Conservation (phyloP, 352 stramenopile genomes). For the Peronospora tabacina region DNA sequence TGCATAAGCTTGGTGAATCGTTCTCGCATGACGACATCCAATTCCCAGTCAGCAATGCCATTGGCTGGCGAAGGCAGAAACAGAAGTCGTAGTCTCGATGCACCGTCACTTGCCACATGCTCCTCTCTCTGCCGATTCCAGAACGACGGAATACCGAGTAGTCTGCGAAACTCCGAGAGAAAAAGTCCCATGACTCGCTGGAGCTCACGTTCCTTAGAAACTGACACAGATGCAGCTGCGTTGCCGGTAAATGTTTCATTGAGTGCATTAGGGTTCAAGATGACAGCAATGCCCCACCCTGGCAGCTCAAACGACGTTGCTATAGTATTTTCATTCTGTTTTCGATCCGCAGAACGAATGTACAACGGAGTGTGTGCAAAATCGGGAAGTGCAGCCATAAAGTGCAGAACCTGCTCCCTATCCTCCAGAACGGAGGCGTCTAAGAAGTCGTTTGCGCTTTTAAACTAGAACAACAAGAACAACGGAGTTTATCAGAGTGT, state of each 20-base stretch:
- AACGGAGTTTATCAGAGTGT: background rate
- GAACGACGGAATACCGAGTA: conserved; percentile 58
- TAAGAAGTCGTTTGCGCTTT: conserved; percentile 68
- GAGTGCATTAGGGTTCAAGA: conserved; percentile 38
- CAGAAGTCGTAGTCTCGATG: conserved; percentile 10
- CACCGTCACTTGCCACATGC: conserved; percentile 1
- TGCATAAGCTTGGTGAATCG: conserved; percentile 52
- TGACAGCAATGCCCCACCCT: conserved; percentile 52
- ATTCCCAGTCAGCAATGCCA: conserved; percentile 65
- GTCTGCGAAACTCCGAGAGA: conserved; percentile 48
- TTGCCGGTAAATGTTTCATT: conserved; percentile 3
- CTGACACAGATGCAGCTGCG: background rate
- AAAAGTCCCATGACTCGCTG: conserved; percentile 67
- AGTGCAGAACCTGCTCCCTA: conserved; percentile 67
- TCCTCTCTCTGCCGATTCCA: conserved; percentile 31
- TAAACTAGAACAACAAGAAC: conserved; percentile 40
- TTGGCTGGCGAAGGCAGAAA: conserved; percentile 47
- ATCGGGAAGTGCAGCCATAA: conserved; percentile 61
- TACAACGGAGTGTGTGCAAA: conserved; percentile 41
- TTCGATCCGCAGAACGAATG: conserved; percentile 29
- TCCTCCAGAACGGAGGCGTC: conserved; percentile 57
- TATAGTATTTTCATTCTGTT: conserved; percentile 9
- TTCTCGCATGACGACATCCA: conserved; percentile 44
- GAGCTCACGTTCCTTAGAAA: conserved; percentile 22
- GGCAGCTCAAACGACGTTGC: conserved; percentile 66